A percentile compares a stretch with the other conserved stretches of the same genome.
Evolutionary conservation across 305 asterid species (phyloP).

Genomic region (Salvia sclarea): DNA sequence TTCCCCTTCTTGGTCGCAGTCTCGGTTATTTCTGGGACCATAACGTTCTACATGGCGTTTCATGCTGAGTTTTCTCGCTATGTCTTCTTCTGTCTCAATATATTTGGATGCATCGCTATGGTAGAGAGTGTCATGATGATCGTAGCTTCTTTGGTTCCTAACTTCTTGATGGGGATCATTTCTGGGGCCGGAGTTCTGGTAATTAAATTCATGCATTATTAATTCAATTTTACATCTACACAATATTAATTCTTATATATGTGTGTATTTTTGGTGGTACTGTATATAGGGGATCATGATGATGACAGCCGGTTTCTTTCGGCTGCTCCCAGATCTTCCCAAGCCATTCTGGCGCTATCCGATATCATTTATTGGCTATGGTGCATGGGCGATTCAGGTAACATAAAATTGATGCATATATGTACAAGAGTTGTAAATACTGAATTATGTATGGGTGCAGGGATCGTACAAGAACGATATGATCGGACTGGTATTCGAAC

Average conservation of each 20-base stretch:
- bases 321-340: conserved; percentile 79
- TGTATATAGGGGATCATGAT: conserved; percentile 96
- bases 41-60: conserved; percentile 72
- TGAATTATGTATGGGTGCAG: conserved; percentile 33
- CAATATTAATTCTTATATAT: no score
- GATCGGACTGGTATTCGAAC: conserved; percentile 72
- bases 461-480: conserved; percentile 83
- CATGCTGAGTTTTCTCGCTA: conserved; percentile 56
- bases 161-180: conserved; percentile 88
- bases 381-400: conserved; percentile 85
- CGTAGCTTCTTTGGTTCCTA: conserved; percentile 81
- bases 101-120: conserved; percentile 74
- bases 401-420: no score
- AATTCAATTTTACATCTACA: no score
- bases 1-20: conserved; percentile 74
- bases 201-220: background rate
- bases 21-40: conserved; percentile 56
- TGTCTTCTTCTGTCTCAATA: conserved; percentile 63
- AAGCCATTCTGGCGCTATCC: conserved; percentile 85
- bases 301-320: conserved; percentile 93
- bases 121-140: conserved; percentile 96
- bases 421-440: no score
- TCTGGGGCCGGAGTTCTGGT: conserved; percentile 91
- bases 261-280: background rate
- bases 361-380: conserved; percentile 69